phyloP scores from a whole-genome alignment of 2,329 filamentous ascomycete species.

The Botryotinia convoluta region DNA sequence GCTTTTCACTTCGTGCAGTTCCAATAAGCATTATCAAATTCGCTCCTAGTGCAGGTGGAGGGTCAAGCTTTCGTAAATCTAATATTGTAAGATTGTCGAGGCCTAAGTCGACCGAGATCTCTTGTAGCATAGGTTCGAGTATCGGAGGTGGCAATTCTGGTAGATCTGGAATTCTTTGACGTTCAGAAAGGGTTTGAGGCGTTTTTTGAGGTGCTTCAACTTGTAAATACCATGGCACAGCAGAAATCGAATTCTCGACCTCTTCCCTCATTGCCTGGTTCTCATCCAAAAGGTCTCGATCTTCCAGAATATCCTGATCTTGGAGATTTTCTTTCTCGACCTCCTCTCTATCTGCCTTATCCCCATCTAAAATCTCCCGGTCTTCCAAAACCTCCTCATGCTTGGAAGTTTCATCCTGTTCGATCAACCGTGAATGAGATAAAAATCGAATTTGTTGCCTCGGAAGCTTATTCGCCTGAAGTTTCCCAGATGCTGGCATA shows the following conservation, averaged over 20 bases:
- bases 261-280: slow-evolving; percentile 24
- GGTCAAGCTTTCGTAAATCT: slow-evolving; percentile 80
- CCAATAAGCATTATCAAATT: slow-evolving; percentile 91
- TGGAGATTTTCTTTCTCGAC: neutral
- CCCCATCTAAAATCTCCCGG: neutral
- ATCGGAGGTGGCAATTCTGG: slow-evolving; percentile 62
- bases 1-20: slow-evolving; percentile 87
- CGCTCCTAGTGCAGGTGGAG: slow-evolving; percentile 80
- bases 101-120: slow-evolving; percentile 80
- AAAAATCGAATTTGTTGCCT: slow-evolving; percentile 23
- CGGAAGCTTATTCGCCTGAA: neutral
- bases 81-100: slow-evolving; percentile 77
- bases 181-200: slow-evolving; percentile 45
- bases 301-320: neutral
- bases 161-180: slow-evolving; percentile 60
- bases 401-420: neutral
- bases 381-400: neutral
- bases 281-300: neutral
- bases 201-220: slow-evolving; percentile 51
- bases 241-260: slow-evolving; percentile 25
- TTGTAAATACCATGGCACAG: slow-evolving; percentile 81
- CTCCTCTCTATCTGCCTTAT: neutral
- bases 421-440: slow-evolving; percentile 21
- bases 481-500: neutral
- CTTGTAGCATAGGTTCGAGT: slow-evolving; percentile 69